Evolutionary conservation across 2,329 filamentous ascomycete species (phyloP).

Genomic region (Exophiala calicioides): DNA sequence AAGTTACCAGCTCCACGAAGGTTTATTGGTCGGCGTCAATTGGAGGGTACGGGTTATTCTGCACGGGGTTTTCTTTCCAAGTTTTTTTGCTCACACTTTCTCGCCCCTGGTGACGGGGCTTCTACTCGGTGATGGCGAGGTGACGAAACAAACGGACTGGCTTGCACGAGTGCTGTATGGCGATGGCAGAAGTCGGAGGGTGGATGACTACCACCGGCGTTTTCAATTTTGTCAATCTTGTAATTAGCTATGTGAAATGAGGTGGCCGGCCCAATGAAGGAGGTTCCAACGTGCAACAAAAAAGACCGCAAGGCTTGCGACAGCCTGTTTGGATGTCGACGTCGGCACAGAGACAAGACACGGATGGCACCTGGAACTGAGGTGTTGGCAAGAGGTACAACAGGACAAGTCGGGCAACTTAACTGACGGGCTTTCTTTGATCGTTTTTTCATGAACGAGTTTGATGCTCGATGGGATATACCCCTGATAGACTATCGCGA

Average conservation of each 20-base stretch:
- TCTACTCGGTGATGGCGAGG: slow-evolving; percentile 7
- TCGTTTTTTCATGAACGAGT: slow-evolving; percentile 13
- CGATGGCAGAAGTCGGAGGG: slow-evolving; percentile 3
- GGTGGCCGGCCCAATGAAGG: slow-evolving; percentile 14
- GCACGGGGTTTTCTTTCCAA: slow-evolving; percentile 13
- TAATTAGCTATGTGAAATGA: slow-evolving; percentile 28
- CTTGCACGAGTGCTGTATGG: slow-evolving; percentile 14
- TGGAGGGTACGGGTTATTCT: slow-evolving; percentile 5
- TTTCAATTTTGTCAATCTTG: slow-evolving; percentile 17
- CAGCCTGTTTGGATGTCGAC: not conserved
- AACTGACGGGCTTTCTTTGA: slow-evolving; percentile 11
- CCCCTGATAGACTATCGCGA: slow-evolving; percentile 23
- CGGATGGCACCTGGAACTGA: slow-evolving; percentile 9
- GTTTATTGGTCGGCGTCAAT: slow-evolving; percentile 17
- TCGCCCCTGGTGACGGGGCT: slow-evolving; percentile 11
- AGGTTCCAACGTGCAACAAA: slow-evolving; percentile 11
- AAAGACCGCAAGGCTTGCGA: slow-evolving; percentile 3
- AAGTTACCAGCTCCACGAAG: slow-evolving; percentile 15
- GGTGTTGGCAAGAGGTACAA: slow-evolving; percentile 15
- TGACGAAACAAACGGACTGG: slow-evolving; percentile 8
- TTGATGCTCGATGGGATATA: slow-evolving; percentile 18
- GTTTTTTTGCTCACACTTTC: slow-evolving; percentile 12
- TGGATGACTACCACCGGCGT: slow-evolving; percentile 9
- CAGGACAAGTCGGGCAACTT: slow-evolving; percentile 16
- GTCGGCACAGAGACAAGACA: slow-evolving; percentile 10